These are phyloP conservation scores for Neocucurbitaria cava DNA, from an alignment of 2,329 filamentous ascomycete genomes.

Conservation along the genomic window DNA sequence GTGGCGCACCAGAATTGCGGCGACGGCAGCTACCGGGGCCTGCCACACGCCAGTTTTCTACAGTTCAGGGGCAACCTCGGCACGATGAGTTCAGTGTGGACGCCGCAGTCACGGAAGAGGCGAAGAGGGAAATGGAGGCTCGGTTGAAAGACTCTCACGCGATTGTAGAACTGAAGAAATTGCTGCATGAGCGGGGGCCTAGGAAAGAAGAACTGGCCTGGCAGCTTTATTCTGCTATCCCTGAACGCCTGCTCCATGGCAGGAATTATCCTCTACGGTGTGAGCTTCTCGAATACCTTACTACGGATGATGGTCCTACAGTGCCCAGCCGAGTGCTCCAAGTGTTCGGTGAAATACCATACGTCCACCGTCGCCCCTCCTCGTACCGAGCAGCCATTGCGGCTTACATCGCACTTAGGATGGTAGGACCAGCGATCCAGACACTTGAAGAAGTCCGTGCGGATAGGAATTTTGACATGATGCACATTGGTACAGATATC, in stretches of 20 bases:
- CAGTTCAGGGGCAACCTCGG: conserved; percentile 18
- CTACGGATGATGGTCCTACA: conserved; percentile 21
- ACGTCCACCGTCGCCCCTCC: conserved; percentile 44
- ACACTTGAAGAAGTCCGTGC: conserved; percentile 52
- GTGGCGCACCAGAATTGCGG: conserved; percentile 32
- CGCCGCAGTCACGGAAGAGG: conserved; percentile 14
- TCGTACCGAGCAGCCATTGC: conserved; percentile 56
- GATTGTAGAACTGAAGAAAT: conserved; percentile 22
- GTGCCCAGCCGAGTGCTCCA: conserved; percentile 53
- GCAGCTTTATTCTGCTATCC: conserved; percentile 45
- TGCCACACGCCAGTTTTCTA: conserved; percentile 37
- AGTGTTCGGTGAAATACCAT: conserved; percentile 55
- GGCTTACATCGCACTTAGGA: conserved; percentile 53
- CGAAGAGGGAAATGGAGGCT: conserved; percentile 26
- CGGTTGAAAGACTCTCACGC: conserved; percentile 24
- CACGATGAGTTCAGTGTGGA: conserved; percentile 12
- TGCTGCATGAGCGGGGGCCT: conserved; percentile 18
- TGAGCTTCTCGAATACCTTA: conserved; percentile 42
- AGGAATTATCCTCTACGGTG: conserved; percentile 14
- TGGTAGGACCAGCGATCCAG: conserved; percentile 46
- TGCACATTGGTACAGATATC: conserved; percentile 37
- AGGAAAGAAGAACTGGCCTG: conserved; percentile 44
- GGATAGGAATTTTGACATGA: conserved; percentile 3
- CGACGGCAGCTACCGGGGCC: conserved; percentile 29
- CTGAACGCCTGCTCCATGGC: conserved; percentile 5